Evolutionary conservation across 768 basidiomycete genomes (phyloP), one percentile per base, ranked within the genome.

Genomic region (Pholiota molesta): DNA sequence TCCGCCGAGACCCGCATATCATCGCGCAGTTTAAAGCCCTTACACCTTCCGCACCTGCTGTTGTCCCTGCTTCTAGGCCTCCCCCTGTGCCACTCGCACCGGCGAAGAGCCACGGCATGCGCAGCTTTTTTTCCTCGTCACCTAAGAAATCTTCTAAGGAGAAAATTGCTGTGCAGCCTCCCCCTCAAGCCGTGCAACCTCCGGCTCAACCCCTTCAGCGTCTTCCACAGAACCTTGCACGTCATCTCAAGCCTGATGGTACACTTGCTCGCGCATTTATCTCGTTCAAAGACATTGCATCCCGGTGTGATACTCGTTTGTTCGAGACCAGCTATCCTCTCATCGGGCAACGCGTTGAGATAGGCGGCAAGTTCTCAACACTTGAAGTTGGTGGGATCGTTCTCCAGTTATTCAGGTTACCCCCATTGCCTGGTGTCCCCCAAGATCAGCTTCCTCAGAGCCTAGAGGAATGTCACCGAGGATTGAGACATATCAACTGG

Each of bases 401-500:
- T 13, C 76, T 98, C 56, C 95, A 98, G 75, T 77, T 98, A 59
- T 96, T 99, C 78, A 83, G 95, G 70, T 77, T 99, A 11, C 96
- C 96, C 0, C 86, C 95, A 2, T 74, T 98, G 51, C 91, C 93
- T n/a, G 94, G 94, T 17, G 78, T 97, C 21, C 76, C 86, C 37
- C 82, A 86, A 19, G 86, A 89, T 47, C 84, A 93, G 63, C 79
- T 98, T 19, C 96, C 97, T 14, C 91, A 95, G 73, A 95, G 93
- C 69, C 78, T 98, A 67, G 96, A 98, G 58, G 97, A 98, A 69
- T 96, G 94, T 68, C 83, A 90, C 67, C 86, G 92, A 14, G 96
- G 97, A 0, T 78, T 99, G 65, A 80, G 93, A 62, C 91, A 96
- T 68, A 88, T 94, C 59, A 89, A 90, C 39, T 97, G 95, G 95